Base-by-base conservation (phyloP, 2,329 filamentous ascomycete species). In the Aotearoamyces nothofagi region DNA sequence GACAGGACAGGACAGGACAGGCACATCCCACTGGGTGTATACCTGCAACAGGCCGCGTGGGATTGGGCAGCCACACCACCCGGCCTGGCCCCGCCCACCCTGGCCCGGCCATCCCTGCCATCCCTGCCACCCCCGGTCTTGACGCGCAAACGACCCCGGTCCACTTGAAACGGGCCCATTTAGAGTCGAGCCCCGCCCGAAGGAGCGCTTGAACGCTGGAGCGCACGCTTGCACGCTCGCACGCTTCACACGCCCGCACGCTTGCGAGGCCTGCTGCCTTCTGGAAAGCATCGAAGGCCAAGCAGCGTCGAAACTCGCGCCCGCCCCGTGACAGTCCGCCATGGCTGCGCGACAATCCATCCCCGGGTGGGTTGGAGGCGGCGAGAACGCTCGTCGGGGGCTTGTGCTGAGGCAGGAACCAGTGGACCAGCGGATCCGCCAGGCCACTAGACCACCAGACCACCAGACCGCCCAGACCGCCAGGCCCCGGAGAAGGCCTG, bases 211-310 rank as follows among this genome's bases (percentile, higher is more conserved):
- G n/a, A n/a, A n/a, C n/a, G n/a, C n/a, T n/a, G n/a, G n/a, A n/a
- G 19, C 19, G 19, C n/a, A 22, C 8, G 8, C 8, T 22, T 8
- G n/a, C 8, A 22, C 32, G 37, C 32, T 30, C 33, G 17, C 33
- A 24, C 28, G 25, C 27, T 22, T 5, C 30, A 39, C 39, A 36
- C 39, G 34, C 35, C 37, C 37, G 17, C 14, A 24, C 25, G 17
- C 20, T 15, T 24, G 11, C 22, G 20, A 14, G 8, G 24, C 26
- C 9, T 19, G 27, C 35, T 24, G 38, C 39, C 33, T 46, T 44
- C 43, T 41, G 37, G 44, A 47, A 47, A 36, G 24, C 33, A 33
- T 42, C 36, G 39, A 45, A 47, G 43, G 19, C 19, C 19, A 22
- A 22, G 19, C 19, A 8, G 19, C 19, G n/a, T n/a, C 8, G 8